Evolutionary conservation across 2,329 filamentous ascomycete genomes (phyloP).

Genomic region (Dactylonectria macrodidyma): DNA sequence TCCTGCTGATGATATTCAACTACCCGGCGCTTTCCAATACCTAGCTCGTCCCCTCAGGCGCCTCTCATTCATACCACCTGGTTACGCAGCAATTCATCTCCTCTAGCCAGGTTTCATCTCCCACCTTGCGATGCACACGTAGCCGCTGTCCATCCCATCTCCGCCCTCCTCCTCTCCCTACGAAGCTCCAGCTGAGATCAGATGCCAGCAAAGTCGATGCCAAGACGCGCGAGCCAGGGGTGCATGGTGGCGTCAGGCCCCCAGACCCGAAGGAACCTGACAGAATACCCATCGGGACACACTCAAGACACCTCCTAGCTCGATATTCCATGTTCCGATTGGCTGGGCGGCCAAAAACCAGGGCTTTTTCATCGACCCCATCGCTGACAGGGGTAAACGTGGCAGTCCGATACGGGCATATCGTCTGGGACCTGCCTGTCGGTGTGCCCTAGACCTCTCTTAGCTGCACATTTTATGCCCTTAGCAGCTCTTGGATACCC

Average conservation of each 20-base stretch:
- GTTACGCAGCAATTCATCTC: slow-evolving; percentile 6
- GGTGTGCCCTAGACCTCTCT: not conserved
- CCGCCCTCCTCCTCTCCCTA: not conserved
- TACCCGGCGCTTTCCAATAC: too few relatives aligned
- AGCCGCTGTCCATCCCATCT: slow-evolving; percentile 11
- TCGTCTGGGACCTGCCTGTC: slow-evolving; percentile 6
- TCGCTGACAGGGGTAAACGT: slow-evolving; percentile 29
- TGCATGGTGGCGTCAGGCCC: not conserved
- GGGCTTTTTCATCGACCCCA: slow-evolving; percentile 14
- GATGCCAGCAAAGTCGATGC: not conserved
- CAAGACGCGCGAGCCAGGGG: slow-evolving; percentile 1
- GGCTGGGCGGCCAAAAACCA: slow-evolving; percentile 11
- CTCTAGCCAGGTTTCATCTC: not conserved
- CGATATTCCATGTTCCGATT: slow-evolving; percentile 12
- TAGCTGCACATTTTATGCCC: not conserved
- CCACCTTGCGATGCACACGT: not conserved
- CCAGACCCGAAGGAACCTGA: slow-evolving; percentile 5
- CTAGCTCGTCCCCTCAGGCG: too few relatives aligned
- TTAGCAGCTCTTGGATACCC: not conserved
- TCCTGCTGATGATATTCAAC: not conserved
- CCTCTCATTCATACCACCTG: slow-evolving; percentile 7
- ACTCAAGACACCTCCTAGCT: not conserved
- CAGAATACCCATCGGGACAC: not conserved
- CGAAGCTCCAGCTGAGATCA: not conserved
- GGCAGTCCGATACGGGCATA: slow-evolving; percentile 11